These are phyloP conservation scores for Fraxinus dipetala DNA, from an alignment of 305 asterid species.

Conservation along the genomic window DNA sequence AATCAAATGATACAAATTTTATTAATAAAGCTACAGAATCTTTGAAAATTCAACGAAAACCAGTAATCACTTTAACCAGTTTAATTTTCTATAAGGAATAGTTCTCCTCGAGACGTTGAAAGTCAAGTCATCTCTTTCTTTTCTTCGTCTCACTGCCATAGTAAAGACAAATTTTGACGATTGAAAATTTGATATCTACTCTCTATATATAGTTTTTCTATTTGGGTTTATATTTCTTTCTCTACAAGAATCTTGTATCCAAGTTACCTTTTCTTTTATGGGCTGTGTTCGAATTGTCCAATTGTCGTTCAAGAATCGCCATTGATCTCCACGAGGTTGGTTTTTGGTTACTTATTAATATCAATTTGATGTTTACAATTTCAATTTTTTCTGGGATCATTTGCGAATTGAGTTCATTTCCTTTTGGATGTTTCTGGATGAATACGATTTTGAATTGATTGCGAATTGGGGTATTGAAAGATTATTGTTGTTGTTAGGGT, in stretches of 20 bases:
- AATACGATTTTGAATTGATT: neutral
- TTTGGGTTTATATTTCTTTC: conserved; percentile 19
- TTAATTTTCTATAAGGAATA: neutral
- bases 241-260: conserved; percentile 28
- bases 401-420: neutral
- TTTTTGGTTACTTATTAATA: neutral
- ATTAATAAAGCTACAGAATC: conserved; percentile 22
- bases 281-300: neutral
- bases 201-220: conserved; percentile 23
- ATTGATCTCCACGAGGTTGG: conserved; percentile 3
- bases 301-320: conserved; percentile 5
- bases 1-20: neutral
- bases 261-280: neutral
- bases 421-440: neutral
- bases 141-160: neutral
- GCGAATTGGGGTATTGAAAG: neutral
- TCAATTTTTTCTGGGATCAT: neutral
- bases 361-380: neutral
- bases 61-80: neutral
- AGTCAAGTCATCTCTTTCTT: conserved; percentile 33
- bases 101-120: conserved; percentile 14
- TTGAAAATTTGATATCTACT: neutral
- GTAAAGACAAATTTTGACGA: conserved; percentile 30
- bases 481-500: neutral
- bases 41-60: conserved; percentile 35